A percentile compares a stretch with the other conserved stretches of the same genome.
These are phyloP conservation scores for Fusarium sublunatum DNA, from an alignment of 2,329 filamentous ascomycete genomes.

Conservation along the genomic window DNA sequence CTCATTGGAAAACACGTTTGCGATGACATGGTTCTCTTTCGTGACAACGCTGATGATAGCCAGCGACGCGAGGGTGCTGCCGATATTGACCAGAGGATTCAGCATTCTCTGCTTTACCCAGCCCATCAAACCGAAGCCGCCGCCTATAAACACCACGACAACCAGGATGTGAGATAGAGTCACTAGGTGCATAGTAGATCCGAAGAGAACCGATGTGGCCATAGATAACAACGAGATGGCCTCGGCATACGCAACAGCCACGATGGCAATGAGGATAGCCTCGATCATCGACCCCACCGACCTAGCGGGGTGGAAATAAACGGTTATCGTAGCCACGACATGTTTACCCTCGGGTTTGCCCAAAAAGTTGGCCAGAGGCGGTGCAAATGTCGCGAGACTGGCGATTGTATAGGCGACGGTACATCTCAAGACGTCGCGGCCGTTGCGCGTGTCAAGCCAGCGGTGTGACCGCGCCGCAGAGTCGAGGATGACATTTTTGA, in stretches of 20 bases:
- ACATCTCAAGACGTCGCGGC: conserved; percentile 87
- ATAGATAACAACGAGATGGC: conserved; percentile 84
- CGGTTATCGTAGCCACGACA: conserved; percentile 90
- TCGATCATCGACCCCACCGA: conserved; percentile 91
- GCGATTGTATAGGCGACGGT: conserved; percentile 89
- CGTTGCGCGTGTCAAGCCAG: conserved; percentile 72
- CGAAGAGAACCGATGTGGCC: conserved; percentile 84
- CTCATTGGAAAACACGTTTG: conserved; percentile 81
- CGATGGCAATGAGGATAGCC: conserved; percentile 78
- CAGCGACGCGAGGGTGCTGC: conserved; percentile 85
- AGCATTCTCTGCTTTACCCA: conserved; percentile 86
- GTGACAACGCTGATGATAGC: conserved; percentile 91
- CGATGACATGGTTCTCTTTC: conserved; percentile 88
- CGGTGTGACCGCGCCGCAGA: conserved; percentile 65
- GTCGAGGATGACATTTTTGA: conserved; percentile 47
- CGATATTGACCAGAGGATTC: conserved; percentile 83
- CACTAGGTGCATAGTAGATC: conserved; percentile 72
- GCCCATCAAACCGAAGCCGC: conserved; percentile 85
- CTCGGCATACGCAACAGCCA: conserved; percentile 78
- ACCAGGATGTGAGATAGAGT: conserved; percentile 82
- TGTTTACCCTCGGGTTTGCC: conserved; percentile 92
- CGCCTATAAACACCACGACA: conserved; percentile 84
- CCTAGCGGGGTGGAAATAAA: conserved; percentile 93
- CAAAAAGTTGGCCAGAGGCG: conserved; percentile 75
- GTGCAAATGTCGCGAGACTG: conserved; percentile 85